Conservation (phyloP, 129 eudicot species). For the Flaveria ramosissima region DNA sequence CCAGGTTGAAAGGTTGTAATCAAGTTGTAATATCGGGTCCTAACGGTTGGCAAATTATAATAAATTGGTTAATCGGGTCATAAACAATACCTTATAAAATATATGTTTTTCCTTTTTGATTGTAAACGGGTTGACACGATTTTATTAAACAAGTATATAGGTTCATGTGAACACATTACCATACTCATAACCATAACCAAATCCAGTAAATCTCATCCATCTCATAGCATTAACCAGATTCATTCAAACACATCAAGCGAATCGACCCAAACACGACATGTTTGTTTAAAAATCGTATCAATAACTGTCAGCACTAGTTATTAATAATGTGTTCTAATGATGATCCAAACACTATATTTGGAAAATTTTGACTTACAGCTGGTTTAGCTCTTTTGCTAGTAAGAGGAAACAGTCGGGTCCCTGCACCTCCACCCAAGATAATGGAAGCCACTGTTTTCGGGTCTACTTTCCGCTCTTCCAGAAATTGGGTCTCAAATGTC, state of each 20-base stretch:
- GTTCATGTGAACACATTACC: no score
- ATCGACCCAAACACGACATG: neutral
- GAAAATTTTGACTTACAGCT: slow-evolving; percentile 62
- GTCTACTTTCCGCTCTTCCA: slow-evolving; percentile 62
- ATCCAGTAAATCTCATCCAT: no score
- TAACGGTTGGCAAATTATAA: neutral
- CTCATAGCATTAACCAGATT: no score
- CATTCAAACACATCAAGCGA: neutral
- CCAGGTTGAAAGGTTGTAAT: neutral
- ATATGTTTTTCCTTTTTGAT: neutral
- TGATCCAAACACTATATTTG: slow-evolving; percentile 3
- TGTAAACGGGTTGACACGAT: neutral
- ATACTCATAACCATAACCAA: no score
- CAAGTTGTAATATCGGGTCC: neutral
- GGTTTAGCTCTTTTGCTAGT: slow-evolving; percentile 94
- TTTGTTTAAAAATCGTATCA: neutral
- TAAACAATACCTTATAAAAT: neutral
- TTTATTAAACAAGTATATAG: no score
- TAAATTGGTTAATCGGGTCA: neutral
- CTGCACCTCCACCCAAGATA: slow-evolving; percentile 93
- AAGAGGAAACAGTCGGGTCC: slow-evolving; percentile 88
- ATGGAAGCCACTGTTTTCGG: slow-evolving; percentile 81
- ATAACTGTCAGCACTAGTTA: no score
- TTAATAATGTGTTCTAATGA: no score
- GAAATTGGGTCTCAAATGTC: slow-evolving; percentile 53